Evolutionary conservation across 2,329 filamentous ascomycete genomes (phyloP).

Genomic region (Aspergillus sp.): DNA sequence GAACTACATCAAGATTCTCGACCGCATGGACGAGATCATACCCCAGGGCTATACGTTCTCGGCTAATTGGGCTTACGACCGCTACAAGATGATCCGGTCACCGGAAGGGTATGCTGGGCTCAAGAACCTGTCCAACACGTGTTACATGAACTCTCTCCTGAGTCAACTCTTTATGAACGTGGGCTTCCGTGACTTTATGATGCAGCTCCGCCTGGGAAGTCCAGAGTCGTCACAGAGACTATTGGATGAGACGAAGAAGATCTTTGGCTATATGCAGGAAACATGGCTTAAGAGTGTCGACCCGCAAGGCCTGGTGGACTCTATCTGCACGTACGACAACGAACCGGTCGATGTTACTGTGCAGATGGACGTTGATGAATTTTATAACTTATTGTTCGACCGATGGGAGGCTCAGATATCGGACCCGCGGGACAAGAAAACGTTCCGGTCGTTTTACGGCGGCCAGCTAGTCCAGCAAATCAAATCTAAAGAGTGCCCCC

Average conservation of each 20-base stretch:
- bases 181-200: slow-evolving; percentile 80
- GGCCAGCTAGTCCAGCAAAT: slow-evolving; percentile 92
- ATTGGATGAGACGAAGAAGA: slow-evolving; percentile 71
- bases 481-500: slow-evolving; percentile 88
- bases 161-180: slow-evolving; percentile 97
- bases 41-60: slow-evolving; percentile 63
- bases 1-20: slow-evolving; percentile 55
- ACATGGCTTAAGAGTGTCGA: slow-evolving; percentile 72
- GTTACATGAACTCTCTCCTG: slow-evolving; percentile 92
- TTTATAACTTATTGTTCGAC: slow-evolving; percentile 91
- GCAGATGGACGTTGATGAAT: slow-evolving; percentile 98
- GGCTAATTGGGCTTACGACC: slow-evolving; percentile 62
- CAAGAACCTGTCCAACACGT: slow-evolving; percentile 92
- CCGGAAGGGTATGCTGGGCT: slow-evolving; percentile 82
- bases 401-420: slow-evolving; percentile 82
- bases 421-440: slow-evolving; percentile 65
- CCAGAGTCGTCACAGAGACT: slow-evolving; percentile 61
- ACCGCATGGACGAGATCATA: slow-evolving; percentile 52
- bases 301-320: slow-evolving; percentile 68
- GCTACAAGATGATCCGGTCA: slow-evolving; percentile 67
- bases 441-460: slow-evolving; percentile 81
- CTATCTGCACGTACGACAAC: slow-evolving; percentile 80
- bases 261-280: slow-evolving; percentile 86
- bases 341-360: slow-evolving; percentile 78
- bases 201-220: slow-evolving; percentile 61